Percentiles rank a stretch among this genome's conserved stretches.
phyloP scores from a whole-genome alignment of 2,329 filamentous ascomycete species.

The Dactylellina haptotyla region DNA sequence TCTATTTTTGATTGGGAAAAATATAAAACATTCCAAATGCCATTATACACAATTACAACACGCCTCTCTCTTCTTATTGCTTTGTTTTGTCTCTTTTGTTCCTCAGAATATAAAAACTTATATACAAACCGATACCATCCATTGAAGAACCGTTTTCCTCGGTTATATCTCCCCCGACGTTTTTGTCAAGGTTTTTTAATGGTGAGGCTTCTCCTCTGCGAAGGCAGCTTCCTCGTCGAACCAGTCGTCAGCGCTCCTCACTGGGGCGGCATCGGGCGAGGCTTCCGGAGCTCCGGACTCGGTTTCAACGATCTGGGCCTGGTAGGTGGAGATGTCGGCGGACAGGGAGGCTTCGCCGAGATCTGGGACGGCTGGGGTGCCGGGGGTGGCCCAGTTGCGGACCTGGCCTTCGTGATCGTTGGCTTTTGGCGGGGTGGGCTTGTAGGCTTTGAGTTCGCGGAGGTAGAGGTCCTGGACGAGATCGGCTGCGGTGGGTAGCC shows the following conservation, averaged over 20 bases:
- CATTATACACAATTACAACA: conserved; percentile 50
- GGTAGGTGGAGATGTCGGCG: conserved; percentile 91
- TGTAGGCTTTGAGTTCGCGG: conserved; percentile 94
- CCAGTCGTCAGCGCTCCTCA: conserved; percentile 74
- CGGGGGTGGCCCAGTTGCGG: conserved; percentile 83
- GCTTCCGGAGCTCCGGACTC: conserved; percentile 74
- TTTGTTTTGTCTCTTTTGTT: neutral
- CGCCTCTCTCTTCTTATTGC: neutral
- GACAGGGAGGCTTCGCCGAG: conserved; percentile 81
- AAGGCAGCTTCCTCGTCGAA: conserved; percentile 76
- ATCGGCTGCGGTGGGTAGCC: conserved; percentile 73
- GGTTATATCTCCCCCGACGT: conserved; percentile 1
- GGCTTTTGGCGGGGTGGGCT: conserved; percentile 82
- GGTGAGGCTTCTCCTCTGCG: conserved; percentile 66
- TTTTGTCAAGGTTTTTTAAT: conserved; percentile 49
- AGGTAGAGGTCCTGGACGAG: conserved; percentile 98
- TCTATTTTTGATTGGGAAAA: conserved; percentile 31
- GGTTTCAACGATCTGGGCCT: conserved; percentile 90
- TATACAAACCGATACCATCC: conserved; percentile 40
- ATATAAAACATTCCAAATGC: conserved; percentile 39
- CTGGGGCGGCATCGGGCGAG: conserved; percentile 64
- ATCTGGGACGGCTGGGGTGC: conserved; percentile 86
- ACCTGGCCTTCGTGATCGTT: conserved; percentile 90
- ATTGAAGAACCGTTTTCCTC: too few species aligned
- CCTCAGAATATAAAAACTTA: conserved; percentile 8